Percentiles rank a stretch among this genome's conserved stretches.
Conservation (phyloP, 768 basidiomycete species). For the Boletus fagicola region DNA sequence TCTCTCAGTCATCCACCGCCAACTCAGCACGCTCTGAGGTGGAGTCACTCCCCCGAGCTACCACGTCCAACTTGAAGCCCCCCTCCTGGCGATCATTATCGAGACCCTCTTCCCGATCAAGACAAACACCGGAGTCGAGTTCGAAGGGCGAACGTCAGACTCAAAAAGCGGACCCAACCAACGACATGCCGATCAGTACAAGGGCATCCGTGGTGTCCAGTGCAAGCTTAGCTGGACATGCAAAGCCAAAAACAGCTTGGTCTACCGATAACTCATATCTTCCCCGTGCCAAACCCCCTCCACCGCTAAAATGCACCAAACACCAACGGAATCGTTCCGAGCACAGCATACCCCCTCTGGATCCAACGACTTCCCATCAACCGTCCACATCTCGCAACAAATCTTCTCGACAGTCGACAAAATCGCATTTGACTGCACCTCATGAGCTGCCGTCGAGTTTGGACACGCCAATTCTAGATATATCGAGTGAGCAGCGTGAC, state of each 20-base stretch:
- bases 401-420: neutral
- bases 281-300: slow-evolving; percentile 21
- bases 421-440: neutral
- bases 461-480: neutral
- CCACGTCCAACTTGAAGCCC: neutral
- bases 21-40: neutral
- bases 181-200: neutral
- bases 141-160: neutral
- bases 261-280: slow-evolving; percentile 20
- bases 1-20: neutral
- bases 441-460: neutral
- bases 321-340: slow-evolving; percentile 15
- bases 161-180: neutral
- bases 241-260: slow-evolving; percentile 8
- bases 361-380: neutral
- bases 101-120: neutral
- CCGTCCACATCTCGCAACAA: neutral
- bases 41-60: neutral
- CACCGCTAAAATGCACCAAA: slow-evolving; percentile 8
- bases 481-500: neutral
- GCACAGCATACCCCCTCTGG: neutral
- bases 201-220: neutral
- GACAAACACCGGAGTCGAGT: neutral
- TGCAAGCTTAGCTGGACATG: neutral
- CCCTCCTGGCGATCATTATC: neutral